Evolutionary conservation across 345 rosid species (phyloP), one percentile per base, ranked within the genome.

Genomic region (Mallotus nudiflorus): DNA sequence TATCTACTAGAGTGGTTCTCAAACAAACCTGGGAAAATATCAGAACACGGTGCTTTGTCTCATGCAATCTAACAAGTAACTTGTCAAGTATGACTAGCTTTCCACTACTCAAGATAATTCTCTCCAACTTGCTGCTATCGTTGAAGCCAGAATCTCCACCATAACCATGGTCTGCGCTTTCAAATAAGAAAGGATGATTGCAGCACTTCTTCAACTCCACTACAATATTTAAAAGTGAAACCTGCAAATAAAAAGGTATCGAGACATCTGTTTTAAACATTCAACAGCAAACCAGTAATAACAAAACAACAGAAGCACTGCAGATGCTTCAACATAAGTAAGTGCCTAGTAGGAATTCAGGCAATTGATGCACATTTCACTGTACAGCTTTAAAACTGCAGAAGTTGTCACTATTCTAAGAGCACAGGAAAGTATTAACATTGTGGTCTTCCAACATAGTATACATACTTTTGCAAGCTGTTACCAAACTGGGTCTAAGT

Each of bases 91-190:
- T 96, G 74, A 91, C 99, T 65, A 96, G 88, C 82, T 96, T 96
- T 77, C 99, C 99, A 65, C 99, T 96, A 82, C 99, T 96, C 77
- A 87, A 81, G 71, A 96, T 85, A 59, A 89, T 88, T 76, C 96
- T 96, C 85, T 96, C 98, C 80, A 96, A 79, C 79, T 92, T 96
- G 79, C 88, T 84, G 73, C 70, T 83, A 77, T 92, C 95, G 66
- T 88, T 79, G 59, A 77, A 56, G 76, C 82, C 73, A 35, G 72
- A 68, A 37, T 88, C 86, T 81, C 98, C 98, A 62, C 99, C 98
- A 82, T 96, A 96, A 73, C 99, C 99, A 83, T 96, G 97, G 81
- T 96, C 99, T 11, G 99, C 99, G 81, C 98, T 96, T 87, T 96
- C 99, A 84, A 96, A 96, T 75, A 96, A 83, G 84, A 96, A 96